These are phyloP conservation scores for Aspergillus unguis DNA, from an alignment of 2,329 filamentous ascomycete species.

Conservation along the genomic window DNA sequence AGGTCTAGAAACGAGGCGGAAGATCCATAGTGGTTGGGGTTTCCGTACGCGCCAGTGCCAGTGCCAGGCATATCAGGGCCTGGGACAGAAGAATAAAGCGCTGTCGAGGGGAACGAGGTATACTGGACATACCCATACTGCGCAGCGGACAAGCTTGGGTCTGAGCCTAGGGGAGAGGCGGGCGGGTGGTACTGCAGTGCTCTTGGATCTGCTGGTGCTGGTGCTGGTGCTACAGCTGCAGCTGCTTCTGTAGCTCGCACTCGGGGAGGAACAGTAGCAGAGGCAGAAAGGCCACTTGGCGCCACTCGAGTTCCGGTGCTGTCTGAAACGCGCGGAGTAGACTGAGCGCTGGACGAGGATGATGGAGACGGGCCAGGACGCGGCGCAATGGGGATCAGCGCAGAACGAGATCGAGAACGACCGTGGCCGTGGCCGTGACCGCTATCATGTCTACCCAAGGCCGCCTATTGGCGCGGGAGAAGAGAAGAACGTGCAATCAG, in stretches of 20 bases:
- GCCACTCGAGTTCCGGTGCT: background rate
- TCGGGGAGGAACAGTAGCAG: background rate
- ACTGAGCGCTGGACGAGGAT: constrained; percentile 3
- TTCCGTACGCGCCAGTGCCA: constrained; percentile 12
- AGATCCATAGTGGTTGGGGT: constrained; percentile 47
- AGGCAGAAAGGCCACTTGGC: background rate
- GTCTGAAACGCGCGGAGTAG: constrained; percentile 4
- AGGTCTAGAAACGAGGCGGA: constrained; percentile 10
- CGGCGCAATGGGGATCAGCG: constrained; percentile 21
- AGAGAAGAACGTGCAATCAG: constrained; percentile 15
- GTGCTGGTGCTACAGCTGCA: background rate
- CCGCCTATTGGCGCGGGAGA: constrained; percentile 11
- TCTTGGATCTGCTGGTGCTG: constrained; percentile 8
- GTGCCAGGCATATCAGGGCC: constrained; percentile 3
- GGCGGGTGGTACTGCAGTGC: constrained; percentile 4
- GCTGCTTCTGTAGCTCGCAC: background rate
- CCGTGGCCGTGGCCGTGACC: background rate
- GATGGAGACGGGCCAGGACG: constrained; percentile 13
- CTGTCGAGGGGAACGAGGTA: background rate
- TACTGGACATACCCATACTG: too few relatives aligned
- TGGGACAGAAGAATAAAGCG: constrained; percentile 6
- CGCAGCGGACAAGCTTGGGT: background rate
- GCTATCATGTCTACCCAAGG: constrained; percentile 12
- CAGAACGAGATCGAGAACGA: constrained; percentile 9
- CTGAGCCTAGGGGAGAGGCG: background rate